These are phyloP conservation scores for Clarireedia monteithiana DNA, from an alignment of 2,329 filamentous ascomycete species.

Conservation along the genomic window DNA sequence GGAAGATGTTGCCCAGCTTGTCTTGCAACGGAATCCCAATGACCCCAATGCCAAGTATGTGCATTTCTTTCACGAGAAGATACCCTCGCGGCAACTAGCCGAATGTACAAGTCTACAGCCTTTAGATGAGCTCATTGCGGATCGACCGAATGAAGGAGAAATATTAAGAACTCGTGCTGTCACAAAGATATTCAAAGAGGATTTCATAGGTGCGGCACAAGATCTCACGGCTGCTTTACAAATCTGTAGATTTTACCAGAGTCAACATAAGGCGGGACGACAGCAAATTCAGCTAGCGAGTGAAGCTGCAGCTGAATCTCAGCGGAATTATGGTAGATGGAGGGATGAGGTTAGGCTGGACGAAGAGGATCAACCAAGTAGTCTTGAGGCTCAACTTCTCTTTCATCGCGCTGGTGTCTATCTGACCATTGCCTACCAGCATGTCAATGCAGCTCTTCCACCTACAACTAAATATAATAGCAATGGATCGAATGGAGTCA, in stretches of 20 bases:
- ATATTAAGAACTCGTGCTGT: constrained; percentile 66
- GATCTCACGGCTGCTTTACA: constrained; percentile 64
- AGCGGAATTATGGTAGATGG: constrained; percentile 31
- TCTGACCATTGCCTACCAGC: constrained; percentile 60
- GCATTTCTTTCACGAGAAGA: constrained; percentile 91
- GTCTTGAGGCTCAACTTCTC: constrained; percentile 64
- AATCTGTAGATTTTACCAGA: constrained; percentile 32
- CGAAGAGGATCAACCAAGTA: constrained; percentile 63
- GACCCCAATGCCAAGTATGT: constrained; percentile 76
- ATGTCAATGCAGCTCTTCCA: constrained; percentile 49
- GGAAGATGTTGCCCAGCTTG: constrained; percentile 66
- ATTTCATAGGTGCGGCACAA: constrained; percentile 59
- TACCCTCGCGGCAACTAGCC: constrained; percentile 65
- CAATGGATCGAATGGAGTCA: constrained; percentile 17
- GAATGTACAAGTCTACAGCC: constrained; percentile 61
- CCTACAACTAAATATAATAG: constrained; percentile 13
- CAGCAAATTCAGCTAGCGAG: constrained; percentile 45
- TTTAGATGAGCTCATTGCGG: constrained; percentile 59
- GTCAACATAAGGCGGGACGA: constrained; percentile 26
- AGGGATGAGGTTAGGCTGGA: constrained; percentile 43
- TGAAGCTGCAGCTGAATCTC: constrained; percentile 27
- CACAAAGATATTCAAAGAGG: constrained; percentile 67
- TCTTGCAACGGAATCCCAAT: constrained; percentile 60
- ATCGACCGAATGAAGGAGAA: constrained; percentile 55
- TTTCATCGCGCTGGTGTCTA: constrained; percentile 71